These are phyloP conservation scores for Leccinum boreale DNA, from an alignment of 768 basidiomycete genomes.

Conservation along the genomic window DNA sequence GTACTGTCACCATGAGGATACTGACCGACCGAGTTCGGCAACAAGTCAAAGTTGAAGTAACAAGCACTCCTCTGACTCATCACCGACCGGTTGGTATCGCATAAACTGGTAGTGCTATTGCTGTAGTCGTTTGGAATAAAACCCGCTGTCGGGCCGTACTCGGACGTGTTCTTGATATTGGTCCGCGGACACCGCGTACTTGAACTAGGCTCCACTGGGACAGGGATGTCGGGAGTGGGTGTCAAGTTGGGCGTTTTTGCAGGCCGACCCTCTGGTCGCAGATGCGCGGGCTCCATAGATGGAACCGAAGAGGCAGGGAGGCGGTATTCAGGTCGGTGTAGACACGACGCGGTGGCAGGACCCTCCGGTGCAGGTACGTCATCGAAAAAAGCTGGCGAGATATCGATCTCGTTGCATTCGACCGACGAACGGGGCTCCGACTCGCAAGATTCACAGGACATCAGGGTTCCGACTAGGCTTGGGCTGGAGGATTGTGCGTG, in stretches of 20 bases:
- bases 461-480: background rate
- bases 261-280: slow-evolving; percentile 7
- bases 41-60: slow-evolving; percentile 29
- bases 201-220: background rate
- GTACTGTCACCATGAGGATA: background rate
- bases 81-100: slow-evolving; percentile 7
- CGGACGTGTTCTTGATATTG: background rate
- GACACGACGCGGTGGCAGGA: slow-evolving; percentile 40
- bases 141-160: slow-evolving; percentile 28
- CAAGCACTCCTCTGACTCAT: slow-evolving; percentile 16
- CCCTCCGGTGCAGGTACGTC: slow-evolving; percentile 43
- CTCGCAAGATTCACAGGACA: slow-evolving; percentile 20
- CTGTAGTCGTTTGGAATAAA: slow-evolving; percentile 23
- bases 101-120: slow-evolving; percentile 7
- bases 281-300: slow-evolving; percentile 17
- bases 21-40: slow-evolving; percentile 8
- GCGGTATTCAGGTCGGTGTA: slow-evolving; percentile 30
- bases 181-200: slow-evolving; percentile 1
- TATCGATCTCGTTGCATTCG: slow-evolving; percentile 26
- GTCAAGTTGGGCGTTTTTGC: background rate
- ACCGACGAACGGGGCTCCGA: slow-evolving; percentile 15
- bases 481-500: slow-evolving; percentile 8
- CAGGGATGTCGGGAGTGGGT: background rate
- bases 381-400: slow-evolving; percentile 45
- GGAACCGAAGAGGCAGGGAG: slow-evolving; percentile 16